Conservation (phyloP, 2,329 filamentous ascomycete species). For the Xylariaceae sp. region DNA sequence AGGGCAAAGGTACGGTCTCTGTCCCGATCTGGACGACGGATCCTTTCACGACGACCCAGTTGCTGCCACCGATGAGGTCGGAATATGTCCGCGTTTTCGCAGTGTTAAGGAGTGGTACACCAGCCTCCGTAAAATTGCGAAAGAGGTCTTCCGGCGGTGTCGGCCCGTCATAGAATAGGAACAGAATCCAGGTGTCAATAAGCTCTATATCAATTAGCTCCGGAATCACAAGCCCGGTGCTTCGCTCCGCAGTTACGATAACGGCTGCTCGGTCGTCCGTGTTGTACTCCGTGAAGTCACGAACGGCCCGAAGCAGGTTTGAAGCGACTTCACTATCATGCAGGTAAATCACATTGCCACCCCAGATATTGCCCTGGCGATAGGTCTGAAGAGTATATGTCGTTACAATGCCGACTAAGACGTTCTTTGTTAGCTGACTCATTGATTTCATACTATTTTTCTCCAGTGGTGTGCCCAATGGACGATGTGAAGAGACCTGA, state of each 20-base stretch:
- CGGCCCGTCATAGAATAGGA: slow-evolving; percentile 67
- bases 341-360: slow-evolving; percentile 51
- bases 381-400: slow-evolving; percentile 53
- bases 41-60: slow-evolving; percentile 47
- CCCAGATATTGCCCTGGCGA: slow-evolving; percentile 49
- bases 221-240: slow-evolving; percentile 33
- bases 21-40: slow-evolving; percentile 46
- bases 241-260: slow-evolving; percentile 61
- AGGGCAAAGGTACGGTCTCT: slow-evolving; percentile 47
- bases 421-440: neutral
- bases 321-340: slow-evolving; percentile 40
- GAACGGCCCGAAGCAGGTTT: slow-evolving; percentile 54
- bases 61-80: slow-evolving; percentile 54
- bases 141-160: slow-evolving; percentile 59
- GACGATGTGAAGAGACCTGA: neutral
- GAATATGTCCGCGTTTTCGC: slow-evolving; percentile 56
- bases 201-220: slow-evolving; percentile 42
- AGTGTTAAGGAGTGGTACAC: slow-evolving; percentile 47
- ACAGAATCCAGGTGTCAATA: slow-evolving; percentile 64
- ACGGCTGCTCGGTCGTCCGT: slow-evolving; percentile 65
- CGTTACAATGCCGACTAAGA: slow-evolving; percentile 54
- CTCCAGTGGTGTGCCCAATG: too few relatives aligned
- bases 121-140: slow-evolving; percentile 59
- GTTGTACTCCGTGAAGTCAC: slow-evolving; percentile 64
- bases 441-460: neutral